A percentile compares a stretch with the other conserved stretches of the same genome.
These are phyloP conservation scores for Fistulinella cinereoalba DNA, from an alignment of 1,284 basidiomycete genomes.

Conservation along the genomic window DNA sequence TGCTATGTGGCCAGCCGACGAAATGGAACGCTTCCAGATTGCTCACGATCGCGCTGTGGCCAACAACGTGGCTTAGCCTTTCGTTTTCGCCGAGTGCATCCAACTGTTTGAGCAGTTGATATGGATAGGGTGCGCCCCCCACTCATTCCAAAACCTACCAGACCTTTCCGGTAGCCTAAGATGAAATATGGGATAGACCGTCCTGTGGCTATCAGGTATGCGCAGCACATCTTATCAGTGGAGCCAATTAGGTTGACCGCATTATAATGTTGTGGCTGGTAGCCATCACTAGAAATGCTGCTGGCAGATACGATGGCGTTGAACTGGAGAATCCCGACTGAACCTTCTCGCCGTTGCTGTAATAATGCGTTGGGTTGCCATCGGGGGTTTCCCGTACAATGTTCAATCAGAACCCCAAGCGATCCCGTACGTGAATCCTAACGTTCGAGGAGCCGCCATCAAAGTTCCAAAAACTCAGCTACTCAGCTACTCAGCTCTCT, in stretches of 20 bases:
- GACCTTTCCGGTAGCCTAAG: no score
- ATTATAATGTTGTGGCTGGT: no score
- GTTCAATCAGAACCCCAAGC: neutral
- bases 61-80: slow-evolving; percentile 29
- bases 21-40: neutral
- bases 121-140: no score
- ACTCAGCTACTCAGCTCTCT: neutral
- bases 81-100: no score
- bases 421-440: neutral
- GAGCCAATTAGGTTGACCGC: no score
- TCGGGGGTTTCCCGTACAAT: neutral
- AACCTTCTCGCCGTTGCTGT: neutral
- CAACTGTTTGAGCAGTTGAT: no score
- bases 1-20: neutral
- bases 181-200: no score
- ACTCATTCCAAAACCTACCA: no score
- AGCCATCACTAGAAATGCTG: neutral
- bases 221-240: no score
- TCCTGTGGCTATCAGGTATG: no score
- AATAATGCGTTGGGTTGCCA: neutral
- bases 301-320: neutral
- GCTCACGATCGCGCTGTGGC: neutral
- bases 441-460: slow-evolving; percentile 7
- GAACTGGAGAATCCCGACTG: neutral
- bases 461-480: slow-evolving; percentile 11